Percentiles rank a stretch among this genome's conserved stretches.
These are phyloP conservation scores for Cladosporium sp. DNA, from an alignment of 2,329 filamentous ascomycete genomes.

Conservation along the genomic window DNA sequence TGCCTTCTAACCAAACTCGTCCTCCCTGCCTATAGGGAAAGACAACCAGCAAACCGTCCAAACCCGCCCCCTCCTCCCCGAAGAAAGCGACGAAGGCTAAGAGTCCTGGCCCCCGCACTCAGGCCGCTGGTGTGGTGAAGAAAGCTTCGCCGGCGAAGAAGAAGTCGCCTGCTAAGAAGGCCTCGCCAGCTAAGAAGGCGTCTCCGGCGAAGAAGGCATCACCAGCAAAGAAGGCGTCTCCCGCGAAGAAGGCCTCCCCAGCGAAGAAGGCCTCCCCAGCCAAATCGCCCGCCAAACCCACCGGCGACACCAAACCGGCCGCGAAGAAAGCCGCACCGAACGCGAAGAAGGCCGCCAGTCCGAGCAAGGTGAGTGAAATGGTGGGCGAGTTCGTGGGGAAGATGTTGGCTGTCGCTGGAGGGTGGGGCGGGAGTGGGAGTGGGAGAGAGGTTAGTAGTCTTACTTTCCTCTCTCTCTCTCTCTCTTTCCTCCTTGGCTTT, in stretches of 20 bases:
- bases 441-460: too few species aligned
- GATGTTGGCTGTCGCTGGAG: too few species aligned
- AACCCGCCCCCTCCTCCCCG: constrained; percentile 10
- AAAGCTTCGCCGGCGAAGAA: constrained; percentile 10
- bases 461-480: too few species aligned
- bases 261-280: constrained; percentile 4
- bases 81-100: constrained; percentile 14
- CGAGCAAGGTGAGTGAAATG: not conserved
- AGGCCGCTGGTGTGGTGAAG: constrained; percentile 14
- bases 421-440: too few species aligned
- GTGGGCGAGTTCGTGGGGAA: constrained; percentile 1
- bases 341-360: constrained; percentile 1
- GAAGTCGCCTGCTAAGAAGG: constrained; percentile 13
- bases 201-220: constrained; percentile 3
- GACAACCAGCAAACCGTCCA: constrained; percentile 8
- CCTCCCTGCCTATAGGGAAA: not conserved
- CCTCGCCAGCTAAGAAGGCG: constrained; percentile 12
- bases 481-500: too few species aligned
- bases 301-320: not conserved
- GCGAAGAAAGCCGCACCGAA: constrained; percentile 3
- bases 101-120: not conserved
- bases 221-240: not conserved
- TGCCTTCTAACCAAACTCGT: not conserved
- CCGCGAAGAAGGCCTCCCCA: constrained; percentile 13
- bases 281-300: not conserved